Evolutionary conservation across 129 eudicot genomes (phyloP).

Genomic region (Smallanthus sonchifolius): DNA sequence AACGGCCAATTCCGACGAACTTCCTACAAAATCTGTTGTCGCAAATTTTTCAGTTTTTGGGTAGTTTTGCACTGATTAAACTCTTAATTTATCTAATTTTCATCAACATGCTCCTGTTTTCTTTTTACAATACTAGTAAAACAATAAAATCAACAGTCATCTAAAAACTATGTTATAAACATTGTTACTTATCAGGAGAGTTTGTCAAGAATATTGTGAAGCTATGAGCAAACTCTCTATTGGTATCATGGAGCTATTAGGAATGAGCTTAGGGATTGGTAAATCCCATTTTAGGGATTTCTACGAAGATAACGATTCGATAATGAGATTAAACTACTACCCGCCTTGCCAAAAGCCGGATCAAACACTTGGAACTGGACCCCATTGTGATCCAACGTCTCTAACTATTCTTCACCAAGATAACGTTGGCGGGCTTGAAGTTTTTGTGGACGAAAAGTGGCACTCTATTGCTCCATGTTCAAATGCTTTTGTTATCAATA

Average conservation of each 20-base stretch:
- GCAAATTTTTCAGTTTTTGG: too few relatives aligned
- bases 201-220: constrained; percentile 63
- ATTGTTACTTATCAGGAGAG: constrained; percentile 45
- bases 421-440: constrained; percentile 81
- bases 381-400: constrained; percentile 39
- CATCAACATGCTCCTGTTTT: neutral
- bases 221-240: constrained; percentile 65
- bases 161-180: neutral
- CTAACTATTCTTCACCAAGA: constrained; percentile 81
- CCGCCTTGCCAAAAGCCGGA: constrained; percentile 73
- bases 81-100: neutral
- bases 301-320: constrained; percentile 63
- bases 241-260: constrained; percentile 67
- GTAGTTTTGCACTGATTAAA: too few relatives aligned
- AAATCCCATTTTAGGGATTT: constrained; percentile 51
- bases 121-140: neutral
- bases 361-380: constrained; percentile 80
- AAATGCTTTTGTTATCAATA: constrained; percentile 79
- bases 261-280: constrained; percentile 65
- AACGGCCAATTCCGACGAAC: too few relatives aligned
- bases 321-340: constrained; percentile 80
- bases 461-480: constrained; percentile 63
- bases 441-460: constrained; percentile 67
- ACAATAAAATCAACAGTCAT: neutral
- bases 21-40: too few relatives aligned